Conservation (phyloP, 208 protist species). For the Phytomonas francai region DNA sequence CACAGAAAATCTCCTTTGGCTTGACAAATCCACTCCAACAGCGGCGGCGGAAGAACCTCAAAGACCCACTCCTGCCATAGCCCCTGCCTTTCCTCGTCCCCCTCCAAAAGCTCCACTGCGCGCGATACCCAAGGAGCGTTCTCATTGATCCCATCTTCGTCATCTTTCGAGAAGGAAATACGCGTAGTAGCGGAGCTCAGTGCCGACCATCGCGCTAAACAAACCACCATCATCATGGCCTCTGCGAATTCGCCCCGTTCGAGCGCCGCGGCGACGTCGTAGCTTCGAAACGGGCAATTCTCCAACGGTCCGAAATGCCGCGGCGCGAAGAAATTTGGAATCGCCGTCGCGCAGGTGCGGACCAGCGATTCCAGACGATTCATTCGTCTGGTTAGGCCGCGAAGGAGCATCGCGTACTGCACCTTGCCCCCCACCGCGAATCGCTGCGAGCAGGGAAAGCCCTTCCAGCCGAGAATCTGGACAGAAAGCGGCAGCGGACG, state of each 20-base stretch:
- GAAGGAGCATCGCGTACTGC: constrained; percentile 66
- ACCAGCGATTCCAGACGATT: constrained; percentile 29
- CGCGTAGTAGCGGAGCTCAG: no score
- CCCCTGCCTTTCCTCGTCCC: constrained; percentile 46
- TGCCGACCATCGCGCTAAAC: constrained; percentile 14
- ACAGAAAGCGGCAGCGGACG: constrained; percentile 16
- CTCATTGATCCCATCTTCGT: no score
- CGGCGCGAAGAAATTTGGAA: constrained; percentile 73
- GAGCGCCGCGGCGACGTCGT: constrained; percentile 55
- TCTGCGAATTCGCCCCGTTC: constrained; percentile 30
- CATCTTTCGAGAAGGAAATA: no score
- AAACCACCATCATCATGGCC: constrained; percentile 51
- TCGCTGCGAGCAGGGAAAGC: constrained; percentile 1
- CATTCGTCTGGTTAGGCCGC: constrained; percentile 25
- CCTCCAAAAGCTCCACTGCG: constrained; percentile 23
- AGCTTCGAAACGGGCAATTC: constrained; percentile 48
- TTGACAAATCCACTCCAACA: constrained; percentile 19
- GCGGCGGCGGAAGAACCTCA: constrained; percentile 21
- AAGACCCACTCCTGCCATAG: constrained; percentile 39
- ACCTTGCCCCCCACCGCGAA: constrained; percentile 6
- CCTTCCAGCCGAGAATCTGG: constrained; percentile 30
- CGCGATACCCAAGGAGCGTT: constrained; percentile 8
- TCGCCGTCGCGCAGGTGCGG: constrained; percentile 14
- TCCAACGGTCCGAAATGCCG: constrained; percentile 42
- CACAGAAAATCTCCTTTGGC: constrained; percentile 45